Base-by-base conservation (phyloP, 805 yeast genomes). In the Kodamaea kaohsiungensis region DNA sequence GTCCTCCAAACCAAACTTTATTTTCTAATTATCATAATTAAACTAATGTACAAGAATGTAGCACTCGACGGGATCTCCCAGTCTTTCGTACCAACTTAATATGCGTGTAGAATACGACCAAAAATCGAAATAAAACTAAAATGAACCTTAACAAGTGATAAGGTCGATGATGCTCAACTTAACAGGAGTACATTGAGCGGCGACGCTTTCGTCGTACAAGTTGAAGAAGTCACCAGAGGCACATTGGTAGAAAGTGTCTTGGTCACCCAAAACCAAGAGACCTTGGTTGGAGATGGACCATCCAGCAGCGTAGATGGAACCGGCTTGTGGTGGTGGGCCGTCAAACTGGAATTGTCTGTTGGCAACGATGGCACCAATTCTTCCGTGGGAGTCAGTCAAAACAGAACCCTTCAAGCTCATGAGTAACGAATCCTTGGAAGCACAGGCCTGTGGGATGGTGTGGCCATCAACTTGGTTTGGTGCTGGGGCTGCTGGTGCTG, bases 331-430 rank as follows among this genome's bases (percentile, higher is more conserved):
- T 75, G 89, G 87, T 55, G 89, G 89, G 68, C 89, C 89, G 67
- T 86, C 89, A 67, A 85, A 85, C 75, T 85, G 90, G 81, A 86
- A 84, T 77, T 87, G 93, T 77, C 88, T 80, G 85, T 87, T 87
- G 51, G 91, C 85, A 63, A 87, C 93, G 72, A 87, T 86, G 49
- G 91, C 82, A 63, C 92, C 92, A 60, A 87, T 72, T 80, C 93
- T 83, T 45, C 88, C 88, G 56, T 74, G 60, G 37, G 79, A 66
- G 64, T 87, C 93, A 13, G 74, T 79, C 65, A 88, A 76, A 46
- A 82, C 65, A 60, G 84, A 71, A 17, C 64, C 74, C 38, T 75
- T 70, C 64, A 88, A 78, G 43, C 77, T 73, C 79, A 87, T 75
- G 46, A 84, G 73, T 64, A 88, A 76, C 42, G 88, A 53, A 59